A percentile compares a stretch with the other conserved stretches of the same genome.
phyloP scores from a whole-genome alignment of 1,284 basidiomycete species.

The Volvariella surrecta region DNA sequence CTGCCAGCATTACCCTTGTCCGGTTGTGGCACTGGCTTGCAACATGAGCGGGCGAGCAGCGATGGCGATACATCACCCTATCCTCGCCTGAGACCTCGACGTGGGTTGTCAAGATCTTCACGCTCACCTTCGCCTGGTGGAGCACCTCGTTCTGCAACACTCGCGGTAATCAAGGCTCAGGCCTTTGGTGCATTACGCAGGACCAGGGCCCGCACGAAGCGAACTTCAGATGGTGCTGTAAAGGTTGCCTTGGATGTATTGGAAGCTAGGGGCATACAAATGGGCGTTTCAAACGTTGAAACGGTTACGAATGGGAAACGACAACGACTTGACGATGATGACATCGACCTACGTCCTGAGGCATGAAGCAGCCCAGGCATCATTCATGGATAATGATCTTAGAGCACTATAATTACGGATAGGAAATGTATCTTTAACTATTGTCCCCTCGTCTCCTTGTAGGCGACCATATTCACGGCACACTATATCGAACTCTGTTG shows the following conservation, averaged over 20 bases:
- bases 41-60: conserved; percentile 47
- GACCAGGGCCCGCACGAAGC: conserved; percentile 64
- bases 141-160: conserved; percentile 62
- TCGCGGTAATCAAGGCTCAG: conserved; percentile 82
- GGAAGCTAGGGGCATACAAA: conserved; percentile 65
- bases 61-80: conserved; percentile 44
- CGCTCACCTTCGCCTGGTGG: conserved; percentile 66
- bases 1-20: conserved; percentile 38
- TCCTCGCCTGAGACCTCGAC: conserved; percentile 34
- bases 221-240: conserved; percentile 60
- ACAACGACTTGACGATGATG: conserved; percentile 49
- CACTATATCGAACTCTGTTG: conserved; percentile 2
- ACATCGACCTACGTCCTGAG: conserved; percentile 16
- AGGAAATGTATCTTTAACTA: conserved; percentile 11
- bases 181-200: conserved; percentile 76
- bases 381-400: conserved; percentile 7
- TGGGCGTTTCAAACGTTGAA: conserved; percentile 28
- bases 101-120: conserved; percentile 39
- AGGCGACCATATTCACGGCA: conserved; percentile 2
- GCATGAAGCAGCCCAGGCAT: conserved; percentile 35
- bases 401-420: conserved; percentile 4
- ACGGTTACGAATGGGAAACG: conserved; percentile 38
- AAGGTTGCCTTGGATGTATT: conserved; percentile 72
- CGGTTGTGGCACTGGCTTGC: conserved; percentile 19
- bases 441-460: neutral